Base-by-base conservation (phyloP, 805 yeast genomes). In the Metschnikowia sp. region DNA sequence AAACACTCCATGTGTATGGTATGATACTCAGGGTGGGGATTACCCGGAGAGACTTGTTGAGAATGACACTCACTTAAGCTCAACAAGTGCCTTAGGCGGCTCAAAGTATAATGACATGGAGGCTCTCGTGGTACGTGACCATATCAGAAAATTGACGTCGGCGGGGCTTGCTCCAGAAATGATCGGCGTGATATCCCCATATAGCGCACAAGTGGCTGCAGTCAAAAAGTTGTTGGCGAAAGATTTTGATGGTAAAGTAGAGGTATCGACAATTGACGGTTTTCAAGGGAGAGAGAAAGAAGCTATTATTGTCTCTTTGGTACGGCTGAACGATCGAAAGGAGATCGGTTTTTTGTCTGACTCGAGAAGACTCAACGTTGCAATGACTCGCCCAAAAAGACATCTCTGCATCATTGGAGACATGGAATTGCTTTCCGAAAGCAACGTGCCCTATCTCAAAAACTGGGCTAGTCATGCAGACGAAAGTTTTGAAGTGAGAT, bases 201-300 rank as follows among this genome's bases (percentile, higher is more conserved):
- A 92, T 60, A 83, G 79, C 58, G 96, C 96, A 0, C 99, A 92
- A 61, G 96, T 90, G 0, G 63, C 84, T 0, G 59, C 78, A 11
- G 55, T 92, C 30, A 81, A 82, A 52, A 62, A 62, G 4, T 43
- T 52, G 15, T 69, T 67, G 41, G 51, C 48, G 1, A 48, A 47
- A n/a, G 42, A 32, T 9, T 38, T 32, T 11, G 55, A 45, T 12
- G 74, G 77, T 0, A 60, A 51, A 2, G 69, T 92, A 6, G 98
- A 92, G 60, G 79, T 91, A 0, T 81, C 96, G 4, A 88, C 97
- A 0, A 92, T 92, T 4, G 99, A 92, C 68, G 97, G 97, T 1
- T 94, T 92, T 59, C 99, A 92, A 69, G 99, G 99, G 1, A 73
- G 97, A 51, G 99, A 92, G 61, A 94, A 92, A 63, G 95, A 91